Percentiles rank a stretch among this genome's conserved stretches.
Evolutionary conservation across 2,329 filamentous ascomycete species (phyloP).

Genomic region (Tolypocladium sp.): DNA sequence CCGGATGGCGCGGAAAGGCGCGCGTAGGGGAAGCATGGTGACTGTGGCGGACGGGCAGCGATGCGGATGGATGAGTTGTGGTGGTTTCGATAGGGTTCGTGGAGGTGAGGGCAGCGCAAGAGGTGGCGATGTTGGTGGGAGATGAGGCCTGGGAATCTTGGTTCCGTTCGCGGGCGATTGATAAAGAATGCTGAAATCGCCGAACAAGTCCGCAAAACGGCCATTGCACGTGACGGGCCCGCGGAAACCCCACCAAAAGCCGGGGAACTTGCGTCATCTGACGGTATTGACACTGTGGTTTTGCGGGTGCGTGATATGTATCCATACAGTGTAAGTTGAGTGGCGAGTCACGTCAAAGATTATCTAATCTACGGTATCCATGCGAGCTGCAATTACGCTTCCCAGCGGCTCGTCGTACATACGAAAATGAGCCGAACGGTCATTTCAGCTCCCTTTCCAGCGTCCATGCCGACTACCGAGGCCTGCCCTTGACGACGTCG

Average conservation of each 20-base stretch:
- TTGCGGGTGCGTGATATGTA: rapidly evolving
- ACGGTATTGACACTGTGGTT: not conserved
- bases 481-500: not conserved
- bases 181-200: conserved; percentile 1
- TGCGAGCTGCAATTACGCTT: not conserved
- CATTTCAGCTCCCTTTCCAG: not conserved
- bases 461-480: not conserved
- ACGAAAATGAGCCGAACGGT: not conserved
- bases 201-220: not conserved
- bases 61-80: not conserved
- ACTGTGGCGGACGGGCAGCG: not conserved
- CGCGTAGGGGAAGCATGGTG: conserved; percentile 9
- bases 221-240: not conserved
- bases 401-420: not conserved
- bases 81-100: not conserved
- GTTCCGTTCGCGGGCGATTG: not conserved
- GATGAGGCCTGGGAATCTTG: not conserved
- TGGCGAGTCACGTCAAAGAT: not conserved
- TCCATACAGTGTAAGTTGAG: not conserved
- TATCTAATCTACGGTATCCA: not conserved
- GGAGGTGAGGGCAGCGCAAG: not conserved
- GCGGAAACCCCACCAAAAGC: not conserved
- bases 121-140: not conserved
- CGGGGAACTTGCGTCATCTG: not conserved
- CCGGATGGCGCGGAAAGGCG: conserved; percentile 6